Evolutionary conservation across 2,329 filamentous ascomycete species (phyloP).

Genomic region (Xylariaceae sp.): DNA sequence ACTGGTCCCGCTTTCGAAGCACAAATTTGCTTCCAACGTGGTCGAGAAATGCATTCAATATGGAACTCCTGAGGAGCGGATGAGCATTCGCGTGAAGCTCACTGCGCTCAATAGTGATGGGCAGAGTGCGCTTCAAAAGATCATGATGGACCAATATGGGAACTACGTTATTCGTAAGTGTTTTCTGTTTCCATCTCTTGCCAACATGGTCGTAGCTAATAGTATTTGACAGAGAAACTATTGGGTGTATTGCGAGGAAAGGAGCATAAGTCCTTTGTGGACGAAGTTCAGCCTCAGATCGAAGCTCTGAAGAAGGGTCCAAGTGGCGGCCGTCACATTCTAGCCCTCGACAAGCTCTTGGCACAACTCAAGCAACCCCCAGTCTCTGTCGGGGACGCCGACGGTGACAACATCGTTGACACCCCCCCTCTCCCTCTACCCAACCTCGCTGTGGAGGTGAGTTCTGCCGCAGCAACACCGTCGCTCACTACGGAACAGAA

Average conservation of each 20-base stretch:
- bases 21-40: slow-evolving; percentile 96
- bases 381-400: background rate
- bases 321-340: slow-evolving; percentile 62
- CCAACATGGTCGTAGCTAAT: slow-evolving; percentile 5
- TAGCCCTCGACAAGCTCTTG: slow-evolving; percentile 57
- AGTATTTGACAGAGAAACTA: slow-evolving; percentile 66
- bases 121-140: slow-evolving; percentile 63
- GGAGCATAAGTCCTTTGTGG: slow-evolving; percentile 51
- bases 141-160: slow-evolving; percentile 88
- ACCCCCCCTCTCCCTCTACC: slow-evolving; percentile 29
- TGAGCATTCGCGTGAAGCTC: slow-evolving; percentile 61
- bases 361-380: slow-evolving; percentile 1
- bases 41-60: slow-evolving; percentile 86
- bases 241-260: slow-evolving; percentile 57
- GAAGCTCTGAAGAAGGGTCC: slow-evolving; percentile 54
- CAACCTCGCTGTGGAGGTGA: slow-evolving; percentile 40
- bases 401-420: slow-evolving; percentile 8
- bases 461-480: slow-evolving; percentile 59
- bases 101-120: slow-evolving; percentile 59
- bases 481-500: slow-evolving; percentile 65
- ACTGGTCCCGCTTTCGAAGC: slow-evolving; percentile 74
- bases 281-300: slow-evolving; percentile 59
- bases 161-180: slow-evolving; percentile 94
- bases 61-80: slow-evolving; percentile 65
- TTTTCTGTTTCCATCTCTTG: background rate